Evolutionary conservation across 306 rosid genomes (phyloP).

Genomic region (Potentilla sterilis): DNA sequence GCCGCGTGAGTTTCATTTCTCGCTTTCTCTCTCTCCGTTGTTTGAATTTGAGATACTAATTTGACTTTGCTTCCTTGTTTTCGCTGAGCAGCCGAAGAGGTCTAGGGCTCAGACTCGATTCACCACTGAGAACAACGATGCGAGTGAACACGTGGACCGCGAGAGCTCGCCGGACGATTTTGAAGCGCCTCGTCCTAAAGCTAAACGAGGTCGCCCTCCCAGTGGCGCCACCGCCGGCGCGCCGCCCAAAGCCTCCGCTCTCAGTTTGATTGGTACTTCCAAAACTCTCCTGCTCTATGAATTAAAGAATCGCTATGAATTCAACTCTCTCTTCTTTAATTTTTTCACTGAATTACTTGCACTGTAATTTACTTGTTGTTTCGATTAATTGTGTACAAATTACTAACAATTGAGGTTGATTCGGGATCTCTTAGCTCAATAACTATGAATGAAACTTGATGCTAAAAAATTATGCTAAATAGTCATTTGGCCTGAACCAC

Average conservation of each 20-base stretch:
- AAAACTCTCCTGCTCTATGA: not conserved
- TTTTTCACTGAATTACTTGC: slow-evolving; percentile 1
- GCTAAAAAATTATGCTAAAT: not conserved
- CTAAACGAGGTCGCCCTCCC: slow-evolving; percentile 60
- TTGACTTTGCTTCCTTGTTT: slow-evolving; percentile 34
- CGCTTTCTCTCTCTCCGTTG: not conserved
- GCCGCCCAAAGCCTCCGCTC: slow-evolving; percentile 34
- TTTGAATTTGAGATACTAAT: not conserved
- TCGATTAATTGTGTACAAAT: not conserved
- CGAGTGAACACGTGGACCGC: slow-evolving; percentile 48
- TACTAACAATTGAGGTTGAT: not conserved
- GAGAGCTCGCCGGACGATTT: slow-evolving; percentile 79
- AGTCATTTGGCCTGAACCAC: not conserved
- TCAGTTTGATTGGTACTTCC: slow-evolving; percentile 60
- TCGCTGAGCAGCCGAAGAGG: slow-evolving; percentile 56
- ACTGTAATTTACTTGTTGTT: not conserved
- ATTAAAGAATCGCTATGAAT: not conserved
- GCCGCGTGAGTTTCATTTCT: slow-evolving; percentile 50
- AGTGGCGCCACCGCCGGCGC: slow-evolving; percentile 44
- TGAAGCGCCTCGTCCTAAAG: slow-evolving; percentile 48
- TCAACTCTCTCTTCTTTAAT: not conserved
- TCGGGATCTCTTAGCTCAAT: not conserved
- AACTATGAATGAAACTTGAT: not conserved
- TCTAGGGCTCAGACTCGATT: slow-evolving; percentile 48
- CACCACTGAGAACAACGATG: slow-evolving; percentile 38